Evolutionary conservation across 495 filamentous ascomycete species (phyloP).

Genomic region (Chaetomidium leptoderma): DNA sequence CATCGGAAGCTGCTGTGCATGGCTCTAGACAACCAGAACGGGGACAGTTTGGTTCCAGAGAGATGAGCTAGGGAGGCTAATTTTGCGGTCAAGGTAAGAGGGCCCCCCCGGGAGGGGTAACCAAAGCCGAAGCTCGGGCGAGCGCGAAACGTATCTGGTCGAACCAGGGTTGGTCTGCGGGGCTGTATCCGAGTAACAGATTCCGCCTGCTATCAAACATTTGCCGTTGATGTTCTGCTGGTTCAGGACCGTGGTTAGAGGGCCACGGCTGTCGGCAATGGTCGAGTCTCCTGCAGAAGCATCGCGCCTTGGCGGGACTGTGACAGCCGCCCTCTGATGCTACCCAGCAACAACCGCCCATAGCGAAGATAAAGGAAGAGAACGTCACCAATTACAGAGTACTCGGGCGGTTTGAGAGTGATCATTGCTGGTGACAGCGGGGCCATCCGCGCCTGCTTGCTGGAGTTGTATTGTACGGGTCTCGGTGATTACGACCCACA

Average conservation of each 20-base stretch:
- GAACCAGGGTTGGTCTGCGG: not conserved
- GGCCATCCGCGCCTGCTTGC: no score
- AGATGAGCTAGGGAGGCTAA: not conserved
- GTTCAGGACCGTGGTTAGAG: not conserved
- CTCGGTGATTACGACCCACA: not conserved
- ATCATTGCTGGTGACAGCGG: not conserved
- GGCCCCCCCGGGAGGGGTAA: conserved; percentile 6
- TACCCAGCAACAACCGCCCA: conserved; percentile 1
- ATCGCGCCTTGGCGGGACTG: not conserved
- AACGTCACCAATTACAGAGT: not conserved
- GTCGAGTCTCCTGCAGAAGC: not conserved
- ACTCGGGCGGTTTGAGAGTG: not conserved
- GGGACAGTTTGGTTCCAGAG: conserved; percentile 6
- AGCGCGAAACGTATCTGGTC: not conserved
- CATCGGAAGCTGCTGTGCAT: not conserved
- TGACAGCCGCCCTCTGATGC: conserved; percentile 1
- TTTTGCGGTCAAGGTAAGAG: not conserved
- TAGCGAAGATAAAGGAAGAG: no score
- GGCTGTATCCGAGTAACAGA: not conserved
- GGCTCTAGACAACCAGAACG: conserved; percentile 4
- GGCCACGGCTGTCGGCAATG: conserved; percentile 15
- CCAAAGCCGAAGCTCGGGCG: conserved; percentile 27
- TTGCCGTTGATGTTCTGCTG: not conserved
- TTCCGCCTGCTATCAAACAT: no score
- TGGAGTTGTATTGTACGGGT: no score